These are phyloP conservation scores for Trichoderma sp. DNA, from an alignment of 2,329 filamentous ascomycete species.

Conservation along the genomic window DNA sequence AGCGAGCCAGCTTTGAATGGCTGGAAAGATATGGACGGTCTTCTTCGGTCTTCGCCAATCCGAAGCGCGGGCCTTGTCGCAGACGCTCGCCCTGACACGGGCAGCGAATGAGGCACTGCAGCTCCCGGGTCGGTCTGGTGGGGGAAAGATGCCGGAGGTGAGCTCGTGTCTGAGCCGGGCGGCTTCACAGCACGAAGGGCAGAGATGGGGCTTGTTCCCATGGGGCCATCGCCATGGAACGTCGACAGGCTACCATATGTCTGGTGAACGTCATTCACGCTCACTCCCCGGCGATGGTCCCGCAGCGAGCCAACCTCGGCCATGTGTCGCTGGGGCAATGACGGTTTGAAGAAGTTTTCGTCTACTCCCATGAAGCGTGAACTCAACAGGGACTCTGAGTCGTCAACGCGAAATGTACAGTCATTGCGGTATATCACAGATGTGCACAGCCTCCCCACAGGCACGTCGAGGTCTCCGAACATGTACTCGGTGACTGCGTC, in stretches of 20 bases:
- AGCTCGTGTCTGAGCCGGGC: conserved; percentile 64
- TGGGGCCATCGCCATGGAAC: conserved; percentile 76
- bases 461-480: conserved; percentile 83
- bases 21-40: conserved; percentile 86
- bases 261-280: conserved; percentile 66
- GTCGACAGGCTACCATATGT: conserved; percentile 89
- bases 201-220: conserved; percentile 84
- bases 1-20: conserved; percentile 95
- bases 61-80: conserved; percentile 44
- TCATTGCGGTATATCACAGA: conserved; percentile 83
- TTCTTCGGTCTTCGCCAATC: conserved; percentile 60
- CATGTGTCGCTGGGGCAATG: conserved; percentile 54
- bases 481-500: conserved; percentile 68
- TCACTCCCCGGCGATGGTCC: conserved; percentile 54
- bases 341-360: conserved; percentile 83
- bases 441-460: conserved; percentile 80
- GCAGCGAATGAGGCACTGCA: conserved; percentile 55
- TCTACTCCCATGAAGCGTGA: conserved; percentile 92
- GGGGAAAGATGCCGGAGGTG: conserved; percentile 57
- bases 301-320: conserved; percentile 76
- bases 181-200: conserved; percentile 71
- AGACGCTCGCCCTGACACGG: conserved; percentile 46
- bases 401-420: conserved; percentile 88
- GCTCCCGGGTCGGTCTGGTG: conserved; percentile 45
- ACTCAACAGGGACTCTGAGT: conserved; percentile 86